Evolutionary conservation across 2,329 filamentous ascomycete species (phyloP).

Genomic region (Sclerotinia sclerotiorum): DNA sequence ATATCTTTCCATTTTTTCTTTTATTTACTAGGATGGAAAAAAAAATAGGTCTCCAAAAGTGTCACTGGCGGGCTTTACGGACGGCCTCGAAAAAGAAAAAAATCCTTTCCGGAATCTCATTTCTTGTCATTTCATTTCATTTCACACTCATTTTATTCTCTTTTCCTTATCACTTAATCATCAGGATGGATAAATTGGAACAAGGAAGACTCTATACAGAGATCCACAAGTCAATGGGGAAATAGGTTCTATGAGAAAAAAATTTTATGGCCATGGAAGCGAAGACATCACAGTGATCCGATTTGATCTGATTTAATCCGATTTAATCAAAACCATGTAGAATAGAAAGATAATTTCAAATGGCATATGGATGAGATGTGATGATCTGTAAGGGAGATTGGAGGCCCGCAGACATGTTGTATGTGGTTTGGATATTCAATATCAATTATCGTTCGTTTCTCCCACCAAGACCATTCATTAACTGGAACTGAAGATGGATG

Average conservation of each 20-base stretch:
- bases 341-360: conserved; percentile 14
- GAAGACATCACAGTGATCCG: neutral
- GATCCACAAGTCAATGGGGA: conserved; percentile 13
- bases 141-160: neutral
- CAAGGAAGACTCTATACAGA: conserved; percentile 15
- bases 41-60: neutral
- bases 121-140: neutral
- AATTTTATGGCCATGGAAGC: conserved; percentile 3
- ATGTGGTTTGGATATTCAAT: conserved; percentile 1
- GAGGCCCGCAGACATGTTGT: neutral
- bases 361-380: conserved; percentile 6
- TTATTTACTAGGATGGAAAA: conserved; percentile 10
- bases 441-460: conserved; percentile 8
- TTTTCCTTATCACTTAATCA: conserved; percentile 10
- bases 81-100: conserved; percentile 14
- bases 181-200: neutral
- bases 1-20: neutral
- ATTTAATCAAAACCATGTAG: conserved; percentile 13
- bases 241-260: conserved; percentile 5
- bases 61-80: neutral
- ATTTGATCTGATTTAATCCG: conserved; percentile 6
- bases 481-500: neutral
- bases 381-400: neutral
- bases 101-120: neutral
- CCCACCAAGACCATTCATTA: neutral